Evolutionary conservation across 106 monocot genomes (phyloP).

Genomic region (Hemerocallis citrina): DNA sequence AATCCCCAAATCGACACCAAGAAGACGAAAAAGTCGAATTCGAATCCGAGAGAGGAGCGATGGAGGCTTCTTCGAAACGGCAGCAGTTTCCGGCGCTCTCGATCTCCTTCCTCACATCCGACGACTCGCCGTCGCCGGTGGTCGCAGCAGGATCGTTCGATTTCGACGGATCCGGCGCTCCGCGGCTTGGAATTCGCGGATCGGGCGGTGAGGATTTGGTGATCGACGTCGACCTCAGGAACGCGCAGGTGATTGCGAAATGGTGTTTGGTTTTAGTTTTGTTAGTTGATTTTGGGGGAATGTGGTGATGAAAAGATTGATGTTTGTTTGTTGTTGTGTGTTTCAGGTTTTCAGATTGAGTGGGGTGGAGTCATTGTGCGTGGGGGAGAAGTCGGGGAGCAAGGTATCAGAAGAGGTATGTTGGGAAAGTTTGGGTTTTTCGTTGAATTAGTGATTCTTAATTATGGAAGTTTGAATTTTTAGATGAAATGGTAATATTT

Average conservation of each 20-base stretch:
- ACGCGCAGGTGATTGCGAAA: slow-evolving; percentile 2
- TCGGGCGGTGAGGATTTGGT: slow-evolving; percentile 7
- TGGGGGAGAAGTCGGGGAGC: slow-evolving; percentile 18
- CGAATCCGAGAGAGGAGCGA: slow-evolving; percentile 1
- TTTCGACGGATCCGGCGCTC: slow-evolving; percentile 10
- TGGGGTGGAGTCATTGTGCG: slow-evolving; percentile 30
- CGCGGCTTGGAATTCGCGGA: slow-evolving; percentile 20
- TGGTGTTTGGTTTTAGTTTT: too few species aligned
- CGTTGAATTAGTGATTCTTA: too few species aligned
- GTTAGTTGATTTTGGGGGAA: neutral
- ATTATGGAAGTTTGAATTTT: too few species aligned
- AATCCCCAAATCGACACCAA: neutral
- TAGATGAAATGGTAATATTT: too few species aligned
- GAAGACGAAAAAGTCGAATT: neutral
- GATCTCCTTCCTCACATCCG: slow-evolving; percentile 31
- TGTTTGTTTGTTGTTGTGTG: neutral
- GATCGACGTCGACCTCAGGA: slow-evolving; percentile 24
- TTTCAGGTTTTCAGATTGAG: slow-evolving; percentile 38
- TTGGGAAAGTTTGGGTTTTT: neutral
- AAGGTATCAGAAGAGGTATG: slow-evolving; percentile 31
- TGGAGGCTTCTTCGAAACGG: slow-evolving; percentile 16
- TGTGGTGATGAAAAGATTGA: neutral
- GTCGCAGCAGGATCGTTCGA: slow-evolving; percentile 10
- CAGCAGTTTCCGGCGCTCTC: slow-evolving; percentile 29
- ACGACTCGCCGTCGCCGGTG: slow-evolving; percentile 3